A percentile compares a stretch with the other conserved stretches of the same genome.
These are phyloP conservation scores for Plasmodium blacklocki DNA, from an alignment of 169 alveolate species.

Conservation along the genomic window DNA sequence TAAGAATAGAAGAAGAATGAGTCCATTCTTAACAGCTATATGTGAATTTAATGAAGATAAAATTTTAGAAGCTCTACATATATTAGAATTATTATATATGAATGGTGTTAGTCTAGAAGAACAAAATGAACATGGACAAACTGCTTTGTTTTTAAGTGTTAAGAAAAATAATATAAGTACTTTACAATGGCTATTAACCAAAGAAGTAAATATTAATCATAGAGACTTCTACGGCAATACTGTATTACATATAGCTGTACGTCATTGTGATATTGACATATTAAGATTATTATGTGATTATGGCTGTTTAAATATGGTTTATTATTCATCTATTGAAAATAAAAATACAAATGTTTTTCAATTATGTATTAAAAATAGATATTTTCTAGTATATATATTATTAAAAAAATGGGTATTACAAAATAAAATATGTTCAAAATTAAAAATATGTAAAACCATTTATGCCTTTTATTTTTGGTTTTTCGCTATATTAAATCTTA, in stretches of 20 bases:
- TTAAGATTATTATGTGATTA: conserved; percentile 63
- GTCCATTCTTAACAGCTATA: conserved; percentile 90
- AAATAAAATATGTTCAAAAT: conserved; percentile 78
- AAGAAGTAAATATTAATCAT: conserved; percentile 89
- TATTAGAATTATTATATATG: conserved; percentile 89
- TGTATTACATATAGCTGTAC: conserved; percentile 84
- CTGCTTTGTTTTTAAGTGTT: conserved; percentile 91
- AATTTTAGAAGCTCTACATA: conserved; percentile 84
- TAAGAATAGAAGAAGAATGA: conserved; percentile 80
- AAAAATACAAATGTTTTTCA: conserved; percentile 67
- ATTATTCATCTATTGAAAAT: conserved; percentile 51
- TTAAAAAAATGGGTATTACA: conserved; percentile 71
- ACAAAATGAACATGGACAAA: conserved; percentile 91
- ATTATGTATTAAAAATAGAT: conserved; percentile 68
- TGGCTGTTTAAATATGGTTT: conserved; percentile 65
- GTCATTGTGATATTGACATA: conserved; percentile 78
- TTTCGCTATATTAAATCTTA: conserved; percentile 78
- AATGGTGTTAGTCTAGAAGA: conserved; percentile 92
- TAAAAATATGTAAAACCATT: conserved; percentile 77
- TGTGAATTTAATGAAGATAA: conserved; percentile 88
- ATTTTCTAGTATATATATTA: conserved; percentile 57
- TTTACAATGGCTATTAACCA: conserved; percentile 91
- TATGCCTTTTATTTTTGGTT: conserved; percentile 85
- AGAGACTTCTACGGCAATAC: conserved; percentile 86
- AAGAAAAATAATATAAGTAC: conserved; percentile 88